Conservation (phyloP, 176 grass and related monocot species). For the Rhipidocladum racemiflorum region DNA sequence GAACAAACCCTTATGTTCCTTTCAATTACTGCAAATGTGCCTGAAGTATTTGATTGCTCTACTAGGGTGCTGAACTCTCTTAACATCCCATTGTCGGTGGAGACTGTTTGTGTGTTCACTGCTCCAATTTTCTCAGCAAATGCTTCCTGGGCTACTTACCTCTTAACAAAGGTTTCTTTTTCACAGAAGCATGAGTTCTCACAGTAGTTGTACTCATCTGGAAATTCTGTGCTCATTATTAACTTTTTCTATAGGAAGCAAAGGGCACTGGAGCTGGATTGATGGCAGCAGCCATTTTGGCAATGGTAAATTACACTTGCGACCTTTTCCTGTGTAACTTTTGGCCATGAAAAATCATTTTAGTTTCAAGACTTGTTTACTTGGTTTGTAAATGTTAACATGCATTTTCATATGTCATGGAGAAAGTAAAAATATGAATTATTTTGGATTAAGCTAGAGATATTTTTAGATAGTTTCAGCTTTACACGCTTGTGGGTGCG, state of each 20-base stretch:
- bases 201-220: not conserved
- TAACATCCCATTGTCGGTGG: conserved; percentile 92
- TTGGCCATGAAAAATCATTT: not conserved
- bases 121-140: conserved; percentile 97
- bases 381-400: not conserved
- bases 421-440: conserved; percentile 16
- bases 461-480: not conserved
- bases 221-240: conserved; percentile 5
- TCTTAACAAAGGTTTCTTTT: conserved; percentile 82
- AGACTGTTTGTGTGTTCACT: conserved; percentile 99
- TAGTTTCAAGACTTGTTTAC: not conserved
- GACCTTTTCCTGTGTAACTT: not conserved
- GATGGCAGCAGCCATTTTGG: conserved; percentile 85
- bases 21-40: conserved; percentile 12
- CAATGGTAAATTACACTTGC: conserved; percentile 54
- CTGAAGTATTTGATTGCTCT: conserved; percentile 35
- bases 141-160: conserved; percentile 95
- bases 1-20: not conserved
- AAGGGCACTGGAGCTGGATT: conserved; percentile 97
- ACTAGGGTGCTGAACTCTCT: conserved; percentile 77
- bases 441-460: not conserved
- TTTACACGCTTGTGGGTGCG: not conserved
- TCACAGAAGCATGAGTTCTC: not conserved
- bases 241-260: conserved; percentile 61
- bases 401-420: not conserved